phyloP scores from a whole-genome alignment of 1,284 basidiomycete species.

The Leccinum ponderosum region DNA sequence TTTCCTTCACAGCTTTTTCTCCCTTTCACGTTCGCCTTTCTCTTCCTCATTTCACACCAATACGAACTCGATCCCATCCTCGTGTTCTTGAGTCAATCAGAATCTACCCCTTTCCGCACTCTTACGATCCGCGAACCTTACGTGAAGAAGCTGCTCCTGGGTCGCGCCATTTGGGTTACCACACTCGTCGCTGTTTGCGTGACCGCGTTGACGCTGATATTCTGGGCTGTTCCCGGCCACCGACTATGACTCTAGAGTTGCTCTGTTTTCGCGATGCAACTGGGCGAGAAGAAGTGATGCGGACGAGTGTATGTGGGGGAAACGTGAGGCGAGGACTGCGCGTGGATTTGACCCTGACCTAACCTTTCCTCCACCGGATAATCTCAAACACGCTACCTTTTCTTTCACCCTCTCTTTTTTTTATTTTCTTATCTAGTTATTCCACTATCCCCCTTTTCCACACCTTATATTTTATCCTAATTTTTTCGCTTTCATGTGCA shows the following conservation, averaged over 20 bases:
- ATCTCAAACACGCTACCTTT: conserved; percentile 19
- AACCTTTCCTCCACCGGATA: conserved; percentile 21
- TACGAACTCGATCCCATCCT: conserved; percentile 96
- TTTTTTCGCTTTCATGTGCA: conserved; percentile 23
- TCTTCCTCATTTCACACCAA: conserved; percentile 91
- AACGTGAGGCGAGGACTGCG: conserved; percentile 14
- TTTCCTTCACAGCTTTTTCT: conserved; percentile 76
- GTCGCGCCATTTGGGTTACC: conserved; percentile 85
- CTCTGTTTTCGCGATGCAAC: conserved; percentile 4
- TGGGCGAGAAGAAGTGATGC: conserved; percentile 6
- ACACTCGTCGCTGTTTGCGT: conserved; percentile 70
- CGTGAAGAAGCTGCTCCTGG: conserved; percentile 85
- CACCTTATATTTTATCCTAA: conserved; percentile 26
- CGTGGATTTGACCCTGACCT: conserved; percentile 18
- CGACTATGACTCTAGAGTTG: conserved; percentile 51
- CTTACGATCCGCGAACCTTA: conserved; percentile 90
- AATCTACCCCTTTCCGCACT: conserved; percentile 91
- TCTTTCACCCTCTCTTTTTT: conserved; percentile 11
- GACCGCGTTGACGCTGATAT: conserved; percentile 79
- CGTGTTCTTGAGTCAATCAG: conserved; percentile 82
- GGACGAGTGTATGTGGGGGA: conserved; percentile 7
- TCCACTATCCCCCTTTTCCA: conserved; percentile 20
- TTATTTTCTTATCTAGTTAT: conserved; percentile 35
- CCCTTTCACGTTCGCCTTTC: conserved; percentile 88
- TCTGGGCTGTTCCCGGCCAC: conserved; percentile 92